Evolutionary conservation across 2,329 filamentous ascomycete genomes (phyloP).

Genomic region (Drechslerella stenobrocha): DNA sequence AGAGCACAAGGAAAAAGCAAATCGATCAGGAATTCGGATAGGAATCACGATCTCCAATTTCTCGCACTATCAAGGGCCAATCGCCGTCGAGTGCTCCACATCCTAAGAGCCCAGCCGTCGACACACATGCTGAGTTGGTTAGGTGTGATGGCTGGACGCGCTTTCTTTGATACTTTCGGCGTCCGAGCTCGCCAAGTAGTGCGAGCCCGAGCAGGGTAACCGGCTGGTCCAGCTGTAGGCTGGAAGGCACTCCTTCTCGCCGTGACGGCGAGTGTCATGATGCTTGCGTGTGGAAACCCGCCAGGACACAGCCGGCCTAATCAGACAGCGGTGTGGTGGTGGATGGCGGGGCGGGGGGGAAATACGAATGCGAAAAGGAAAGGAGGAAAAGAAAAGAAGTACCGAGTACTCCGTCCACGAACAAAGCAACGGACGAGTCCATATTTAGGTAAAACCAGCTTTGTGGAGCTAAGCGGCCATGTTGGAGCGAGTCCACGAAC

Average conservation of each 20-base stretch:
- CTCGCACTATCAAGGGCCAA: conserved; percentile 15
- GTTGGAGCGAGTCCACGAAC: not conserved
- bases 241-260: conserved; percentile 23
- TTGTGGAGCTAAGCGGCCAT: conserved; percentile 26
- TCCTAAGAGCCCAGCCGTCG: conserved; percentile 27
- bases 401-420: conserved; percentile 29
- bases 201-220: conserved; percentile 43
- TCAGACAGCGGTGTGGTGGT: conserved; percentile 44
- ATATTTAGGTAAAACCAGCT: conserved; percentile 26
- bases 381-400: conserved; percentile 21
- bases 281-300: conserved; percentile 47
- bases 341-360: conserved; percentile 34
- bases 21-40: conserved; percentile 3
- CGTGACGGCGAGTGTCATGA: conserved; percentile 44
- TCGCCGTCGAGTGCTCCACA: conserved; percentile 38
- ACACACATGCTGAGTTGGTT: conserved; percentile 46
- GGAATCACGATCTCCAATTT: conserved; percentile 18
- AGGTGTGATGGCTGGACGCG: conserved; percentile 26
- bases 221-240: conserved; percentile 21
- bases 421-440: not conserved
- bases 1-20: too few species aligned
- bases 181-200: conserved; percentile 38
- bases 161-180: conserved; percentile 14
- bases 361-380: conserved; percentile 43
- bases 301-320: conserved; percentile 35